phyloP scores from a whole-genome alignment of 169 alveolate genomes.

The Plasmodium falciparum region DNA sequence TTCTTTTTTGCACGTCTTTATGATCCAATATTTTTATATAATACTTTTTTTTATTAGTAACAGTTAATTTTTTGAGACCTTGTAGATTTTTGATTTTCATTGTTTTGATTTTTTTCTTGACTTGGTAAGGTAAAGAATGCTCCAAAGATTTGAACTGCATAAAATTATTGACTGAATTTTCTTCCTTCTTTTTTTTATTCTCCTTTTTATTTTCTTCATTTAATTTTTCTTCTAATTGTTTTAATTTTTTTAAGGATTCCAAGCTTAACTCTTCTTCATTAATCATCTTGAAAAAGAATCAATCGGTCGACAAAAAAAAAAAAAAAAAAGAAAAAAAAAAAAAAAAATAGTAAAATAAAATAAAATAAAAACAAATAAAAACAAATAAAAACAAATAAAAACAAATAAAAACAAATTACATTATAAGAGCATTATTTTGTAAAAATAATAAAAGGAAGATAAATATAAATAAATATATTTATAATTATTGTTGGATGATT shows the following conservation, averaged over 20 bases:
- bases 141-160: constrained; percentile 52
- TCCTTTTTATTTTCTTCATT: constrained; percentile 35
- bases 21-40: constrained; percentile 55
- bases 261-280: constrained; percentile 58
- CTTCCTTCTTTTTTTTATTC: constrained; percentile 34
- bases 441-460: no score
- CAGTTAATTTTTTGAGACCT: constrained; percentile 62
- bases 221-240: constrained; percentile 66
- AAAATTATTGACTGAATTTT: constrained; percentile 29
- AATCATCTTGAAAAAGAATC: constrained; percentile 28
- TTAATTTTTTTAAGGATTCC: constrained; percentile 52
- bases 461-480: no score
- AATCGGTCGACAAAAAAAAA: no score
- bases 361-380: no score
- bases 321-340: no score
- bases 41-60: constrained; percentile 65
- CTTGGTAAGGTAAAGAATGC: constrained; percentile 39
- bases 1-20: constrained; percentile 35
- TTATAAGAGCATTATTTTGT: no score
- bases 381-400: no score
- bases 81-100: constrained; percentile 43
- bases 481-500: no score
- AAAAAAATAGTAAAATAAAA: no score
- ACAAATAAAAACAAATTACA: no score
- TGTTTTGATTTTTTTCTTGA: constrained; percentile 63